Evolutionary conservation across 1,284 basidiomycete genomes (phyloP).

Genomic region (Boletus sp.): DNA sequence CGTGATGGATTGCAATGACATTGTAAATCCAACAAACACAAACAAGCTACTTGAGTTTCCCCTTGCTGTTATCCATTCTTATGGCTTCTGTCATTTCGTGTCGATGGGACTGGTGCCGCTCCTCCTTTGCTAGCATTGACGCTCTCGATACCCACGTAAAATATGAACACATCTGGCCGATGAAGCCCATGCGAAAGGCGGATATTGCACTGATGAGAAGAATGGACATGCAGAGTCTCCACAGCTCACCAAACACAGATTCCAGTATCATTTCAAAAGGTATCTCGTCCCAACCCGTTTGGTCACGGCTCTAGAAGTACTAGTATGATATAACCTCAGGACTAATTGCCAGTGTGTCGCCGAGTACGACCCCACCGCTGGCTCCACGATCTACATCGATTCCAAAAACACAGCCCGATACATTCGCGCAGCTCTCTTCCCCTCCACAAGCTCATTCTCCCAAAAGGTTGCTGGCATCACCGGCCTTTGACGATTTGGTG

Average conservation of each 20-base stretch:
- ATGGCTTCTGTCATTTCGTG: slow-evolving; percentile 26
- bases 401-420: slow-evolving; percentile 4
- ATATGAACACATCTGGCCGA: slow-evolving; percentile 42
- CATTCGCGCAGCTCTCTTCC: slow-evolving; percentile 30
- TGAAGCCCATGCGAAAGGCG: slow-evolving; percentile 32
- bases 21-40: slow-evolving; percentile 19
- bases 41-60: slow-evolving; percentile 14
- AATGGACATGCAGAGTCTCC: slow-evolving; percentile 35
- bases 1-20: not conserved
- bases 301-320: slow-evolving; percentile 3
- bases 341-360: not conserved
- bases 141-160: slow-evolving; percentile 45
- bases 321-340: slow-evolving; percentile 12
- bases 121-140: slow-evolving; percentile 35
- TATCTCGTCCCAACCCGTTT: slow-evolving; percentile 11
- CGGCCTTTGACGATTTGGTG: slow-evolving; percentile 30
- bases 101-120: slow-evolving; percentile 50
- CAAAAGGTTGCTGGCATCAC: slow-evolving; percentile 25
- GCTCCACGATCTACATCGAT: not conserved
- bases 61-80: not conserved
- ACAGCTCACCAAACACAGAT: slow-evolving; percentile 25
- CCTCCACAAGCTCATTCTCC: slow-evolving; percentile 24
- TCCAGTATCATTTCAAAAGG: slow-evolving; percentile 18
- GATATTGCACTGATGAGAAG: slow-evolving; percentile 32
- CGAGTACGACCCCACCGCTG: slow-evolving; percentile 3